Base-by-base conservation (phyloP, 345 rosid species). In the Mercurialis annua region DNA sequence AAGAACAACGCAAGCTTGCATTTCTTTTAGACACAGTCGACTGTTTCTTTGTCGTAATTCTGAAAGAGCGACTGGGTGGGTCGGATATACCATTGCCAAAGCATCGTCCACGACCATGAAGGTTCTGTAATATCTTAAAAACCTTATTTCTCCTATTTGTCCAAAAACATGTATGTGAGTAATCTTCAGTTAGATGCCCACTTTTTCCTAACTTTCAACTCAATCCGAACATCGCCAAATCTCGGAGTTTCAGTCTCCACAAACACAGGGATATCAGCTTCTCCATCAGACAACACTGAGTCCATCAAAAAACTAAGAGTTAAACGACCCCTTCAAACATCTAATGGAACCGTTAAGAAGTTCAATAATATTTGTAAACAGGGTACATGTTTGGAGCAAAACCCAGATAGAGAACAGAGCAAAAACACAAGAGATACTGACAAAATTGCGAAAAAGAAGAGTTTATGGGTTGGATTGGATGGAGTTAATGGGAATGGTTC, bases 181-280 rank as follows among this genome's bases (percentile, higher is more conserved):
- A 40, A 87, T 66, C 74, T 85, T 61, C 88, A 80, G 63, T 67
- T 77, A 20, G 87, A 84, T 61, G 76, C 80, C 55, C 62, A 68
- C 73, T 73, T 81, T 77, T 84, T 87, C 77, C 78, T 65, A 18
- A 17, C 79, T 53, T 73, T 83, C 14, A 78, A 78, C 58, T 83
- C 87, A 7, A 36, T 82, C 0, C 80, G 80, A 56, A 73, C 87
- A 20, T 54, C 84, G 11, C 73, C 82, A 46, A 59, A 27, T 60
- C 24, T 38, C 1, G 68, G 68, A 51, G 64, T 55, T 67, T 67
- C 77, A 46, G 51, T 63, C 29, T 49, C 53, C 65, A 46, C 59
- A 26, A 73, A 67, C 30, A n/a, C 55, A 0, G 80, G 73, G 65
- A 57, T 27, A 33, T 80, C 87, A 6, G 76, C 73, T 47, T 80